A percentile compares a stretch with the other conserved stretches of the same genome.
These are phyloP conservation scores for Chalciporus sp. DNA, from an alignment of 1,284 basidiomycete genomes.

Conservation along the genomic window DNA sequence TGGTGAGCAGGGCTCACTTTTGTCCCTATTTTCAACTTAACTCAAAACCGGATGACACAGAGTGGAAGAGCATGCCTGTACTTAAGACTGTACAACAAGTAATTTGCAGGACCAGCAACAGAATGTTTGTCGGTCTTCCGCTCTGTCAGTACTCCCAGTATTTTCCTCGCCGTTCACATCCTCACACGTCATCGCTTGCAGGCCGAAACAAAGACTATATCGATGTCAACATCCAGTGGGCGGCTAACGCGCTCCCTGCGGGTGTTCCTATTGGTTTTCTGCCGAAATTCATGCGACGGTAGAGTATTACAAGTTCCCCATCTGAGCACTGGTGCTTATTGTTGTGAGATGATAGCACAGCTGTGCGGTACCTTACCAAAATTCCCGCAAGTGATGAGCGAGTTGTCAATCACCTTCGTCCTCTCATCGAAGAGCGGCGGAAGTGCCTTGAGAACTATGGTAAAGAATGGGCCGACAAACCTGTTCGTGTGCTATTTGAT, in stretches of 20 bases:
- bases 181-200: slow-evolving; percentile 15
- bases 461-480: slow-evolving; percentile 39
- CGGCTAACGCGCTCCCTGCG: slow-evolving; percentile 33
- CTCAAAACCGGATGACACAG: slow-evolving; percentile 14
- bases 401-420: slow-evolving; percentile 32
- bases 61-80: slow-evolving; percentile 32
- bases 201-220: slow-evolving; percentile 44
- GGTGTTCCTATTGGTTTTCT: slow-evolving; percentile 34
- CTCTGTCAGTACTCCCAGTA: slow-evolving; percentile 32
- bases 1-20: slow-evolving; percentile 14
- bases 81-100: slow-evolving; percentile 24
- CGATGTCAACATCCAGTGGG: slow-evolving; percentile 37
- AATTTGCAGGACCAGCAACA: slow-evolving; percentile 37
- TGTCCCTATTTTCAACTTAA: too few species aligned
- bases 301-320: slow-evolving; percentile 6
- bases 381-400: not conserved
- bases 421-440: slow-evolving; percentile 41
- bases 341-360: not conserved
- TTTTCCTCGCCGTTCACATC: too few species aligned
- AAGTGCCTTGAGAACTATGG: slow-evolving; percentile 34
- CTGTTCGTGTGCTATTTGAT: slow-evolving; percentile 29
- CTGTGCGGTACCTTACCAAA: not conserved
- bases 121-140: slow-evolving; percentile 43
- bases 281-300: slow-evolving; percentile 44
- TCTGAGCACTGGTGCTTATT: accelerated